These are phyloP conservation scores for Pseudogymnoascus sp. DNA, from an alignment of 2,329 filamentous ascomycete species.

Conservation along the genomic window DNA sequence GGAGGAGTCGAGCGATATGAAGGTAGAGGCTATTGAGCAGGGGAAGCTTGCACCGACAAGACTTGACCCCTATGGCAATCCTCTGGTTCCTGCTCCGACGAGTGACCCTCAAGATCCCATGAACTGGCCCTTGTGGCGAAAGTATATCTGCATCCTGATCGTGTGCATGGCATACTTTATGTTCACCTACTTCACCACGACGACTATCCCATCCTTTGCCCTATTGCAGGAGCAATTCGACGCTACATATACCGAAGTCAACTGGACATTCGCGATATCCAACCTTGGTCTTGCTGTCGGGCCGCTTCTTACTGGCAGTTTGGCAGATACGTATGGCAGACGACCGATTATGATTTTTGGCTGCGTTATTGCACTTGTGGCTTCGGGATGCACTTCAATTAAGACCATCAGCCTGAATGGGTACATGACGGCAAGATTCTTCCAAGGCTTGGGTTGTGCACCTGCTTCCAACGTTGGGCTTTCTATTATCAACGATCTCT, in stretches of 20 bases:
- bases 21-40: neutral
- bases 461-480: constrained; percentile 48
- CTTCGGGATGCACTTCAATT: constrained; percentile 30
- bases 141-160: constrained; percentile 42
- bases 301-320: constrained; percentile 42
- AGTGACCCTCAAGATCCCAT: constrained; percentile 44
- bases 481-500: constrained; percentile 47
- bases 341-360: constrained; percentile 41
- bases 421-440: constrained; percentile 52
- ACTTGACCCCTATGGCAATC: constrained; percentile 24
- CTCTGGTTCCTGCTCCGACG: constrained; percentile 36
- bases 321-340: constrained; percentile 45
- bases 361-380: constrained; percentile 30
- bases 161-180: constrained; percentile 44
- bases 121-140: constrained; percentile 42
- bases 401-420: constrained; percentile 34
- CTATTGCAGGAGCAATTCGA: constrained; percentile 40
- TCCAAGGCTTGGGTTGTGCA: constrained; percentile 48
- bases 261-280: constrained; percentile 44
- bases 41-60: neutral
- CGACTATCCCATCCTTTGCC: constrained; percentile 46
- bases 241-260: constrained; percentile 39
- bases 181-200: constrained; percentile 52
- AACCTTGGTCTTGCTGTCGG: constrained; percentile 43
- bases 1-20: neutral